Base-by-base conservation (phyloP, 2,329 filamentous ascomycete genomes). In the Cladophialophora yegresii region DNA sequence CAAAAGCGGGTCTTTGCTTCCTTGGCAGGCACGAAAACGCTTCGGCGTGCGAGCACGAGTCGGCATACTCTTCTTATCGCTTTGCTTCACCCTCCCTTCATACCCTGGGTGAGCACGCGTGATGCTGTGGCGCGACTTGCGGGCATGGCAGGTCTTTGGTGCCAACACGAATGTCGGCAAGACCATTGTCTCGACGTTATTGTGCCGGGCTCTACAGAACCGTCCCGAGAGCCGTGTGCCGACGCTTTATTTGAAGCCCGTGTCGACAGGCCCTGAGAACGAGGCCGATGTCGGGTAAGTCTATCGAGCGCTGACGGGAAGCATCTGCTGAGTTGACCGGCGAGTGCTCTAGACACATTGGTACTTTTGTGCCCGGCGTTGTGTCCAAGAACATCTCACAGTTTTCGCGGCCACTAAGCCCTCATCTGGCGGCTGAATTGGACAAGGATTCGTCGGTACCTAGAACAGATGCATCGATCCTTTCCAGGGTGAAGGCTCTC, bases 141-240 rank as follows among this genome's bases (percentile, higher is more conserved):
- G 86, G 66, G 82, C 86, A 12, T 85, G 90, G 70, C 91, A 95
- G 76, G 80, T 96, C 43, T 96, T 90, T 72, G 91, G 91, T 30
- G 89, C 91, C 54, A 95, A 93, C 72, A 95, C 91, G 0, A 86
- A 90, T 69, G 90, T 95, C 28, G 91, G 91, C 68, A 96, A 96
- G 80, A 96, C 91, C 0, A 85, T 96, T 33, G 84, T 92, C 63
- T 88, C 89, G 1, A 92, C 90, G 0, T 77, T 92, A 12, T 80
- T 96, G 3, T 89, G 86, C 74, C 87, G 85, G 67, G 84, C 88
- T 8, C 82, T 87, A 3, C 78, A 77, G 43, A 79, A 77, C 28
- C 77, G 77, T 45, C 79, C 80, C 68, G 75, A 71, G n/a, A 61
- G 57, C 16, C 72, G 77, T 22, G 81, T 83, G 53, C 76, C 78